A percentile compares a stretch with the other conserved stretches of the same genome.
phyloP scores from a whole-genome alignment of 495 filamentous ascomycete species.

The Aeminium ludgeri region DNA sequence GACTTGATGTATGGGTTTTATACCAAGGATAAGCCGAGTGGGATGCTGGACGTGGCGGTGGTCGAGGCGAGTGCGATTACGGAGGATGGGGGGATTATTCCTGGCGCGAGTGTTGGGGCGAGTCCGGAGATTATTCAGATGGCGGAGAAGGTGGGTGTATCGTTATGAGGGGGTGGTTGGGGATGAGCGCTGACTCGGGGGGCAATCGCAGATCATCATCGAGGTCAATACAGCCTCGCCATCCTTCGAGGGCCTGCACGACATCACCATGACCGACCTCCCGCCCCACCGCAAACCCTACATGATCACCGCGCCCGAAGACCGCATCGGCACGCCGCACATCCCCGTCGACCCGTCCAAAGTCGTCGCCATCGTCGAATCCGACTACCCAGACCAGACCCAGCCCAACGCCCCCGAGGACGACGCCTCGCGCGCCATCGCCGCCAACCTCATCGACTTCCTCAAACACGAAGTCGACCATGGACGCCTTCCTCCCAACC shows the following conservation, averaged over 20 bases:
- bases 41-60: slow-evolving; percentile 65
- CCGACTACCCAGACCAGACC: slow-evolving; percentile 70
- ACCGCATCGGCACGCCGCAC: slow-evolving; percentile 67
- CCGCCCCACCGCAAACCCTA: slow-evolving; percentile 73
- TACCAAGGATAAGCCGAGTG: slow-evolving; percentile 55
- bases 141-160: too few relatives aligned
- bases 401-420: slow-evolving; percentile 62
- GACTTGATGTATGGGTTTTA: slow-evolving; percentile 75
- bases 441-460: slow-evolving; percentile 71
- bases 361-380: slow-evolving; percentile 74
- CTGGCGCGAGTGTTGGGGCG: slow-evolving; percentile 73
- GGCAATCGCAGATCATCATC: slow-evolving; percentile 82
- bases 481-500: slow-evolving; percentile 58
- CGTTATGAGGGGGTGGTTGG: too few relatives aligned
- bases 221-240: slow-evolving; percentile 82
- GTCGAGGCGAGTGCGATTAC: slow-evolving; percentile 82
- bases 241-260: slow-evolving; percentile 76
- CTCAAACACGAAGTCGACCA: slow-evolving; percentile 62
- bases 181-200: too few relatives aligned
- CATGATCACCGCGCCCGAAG: slow-evolving; percentile 59
- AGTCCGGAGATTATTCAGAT: slow-evolving; percentile 66
- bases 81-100: slow-evolving; percentile 82
- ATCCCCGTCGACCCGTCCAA: slow-evolving; percentile 83
- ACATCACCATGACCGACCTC: slow-evolving; percentile 74
- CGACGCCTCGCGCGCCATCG: slow-evolving; percentile 53